Conservation (phyloP, 2,329 filamentous ascomycete species). For the Sporothrix inflata region DNA sequence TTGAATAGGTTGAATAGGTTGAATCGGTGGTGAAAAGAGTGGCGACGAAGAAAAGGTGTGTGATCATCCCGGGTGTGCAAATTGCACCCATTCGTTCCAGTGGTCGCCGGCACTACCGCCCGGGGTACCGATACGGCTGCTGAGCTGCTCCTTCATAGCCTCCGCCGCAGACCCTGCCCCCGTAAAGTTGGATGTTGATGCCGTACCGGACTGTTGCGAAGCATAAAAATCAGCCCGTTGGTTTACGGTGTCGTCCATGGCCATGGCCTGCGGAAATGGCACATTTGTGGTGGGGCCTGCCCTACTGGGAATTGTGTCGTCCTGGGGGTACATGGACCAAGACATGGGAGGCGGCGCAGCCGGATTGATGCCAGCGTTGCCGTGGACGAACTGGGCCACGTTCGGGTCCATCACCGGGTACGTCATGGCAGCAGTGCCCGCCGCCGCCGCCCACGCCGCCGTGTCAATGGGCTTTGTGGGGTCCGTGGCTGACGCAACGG, state of each 20-base stretch:
- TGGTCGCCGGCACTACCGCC: neutral
- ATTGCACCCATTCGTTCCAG: slow-evolving; percentile 12
- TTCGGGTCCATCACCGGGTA: slow-evolving; percentile 12
- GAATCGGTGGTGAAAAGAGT: neutral
- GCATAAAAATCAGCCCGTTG: neutral
- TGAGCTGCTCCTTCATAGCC: neutral
- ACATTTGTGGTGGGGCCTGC: neutral
- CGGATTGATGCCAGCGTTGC: neutral
- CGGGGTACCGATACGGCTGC: slow-evolving; percentile 17
- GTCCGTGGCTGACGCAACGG: neutral
- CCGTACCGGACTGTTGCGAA: no score
- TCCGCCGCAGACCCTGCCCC: neutral
- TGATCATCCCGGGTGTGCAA: neutral
- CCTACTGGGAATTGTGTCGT: neutral
- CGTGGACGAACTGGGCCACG: neutral
- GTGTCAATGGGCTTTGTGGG: slow-evolving; percentile 7
- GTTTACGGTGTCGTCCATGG: neutral
- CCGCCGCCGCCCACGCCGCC: neutral
- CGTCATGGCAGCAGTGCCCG: neutral
- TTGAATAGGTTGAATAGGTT: neutral
- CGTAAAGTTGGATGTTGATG: neutral
- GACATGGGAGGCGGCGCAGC: neutral
- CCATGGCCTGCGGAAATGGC: neutral
- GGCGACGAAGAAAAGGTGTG: neutral
- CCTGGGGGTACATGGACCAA: neutral